A percentile compares a stretch with the other conserved stretches of the same genome.
These are phyloP conservation scores for Ciborinia camelliae DNA, from an alignment of 2,329 filamentous ascomycete genomes.

Conservation along the genomic window DNA sequence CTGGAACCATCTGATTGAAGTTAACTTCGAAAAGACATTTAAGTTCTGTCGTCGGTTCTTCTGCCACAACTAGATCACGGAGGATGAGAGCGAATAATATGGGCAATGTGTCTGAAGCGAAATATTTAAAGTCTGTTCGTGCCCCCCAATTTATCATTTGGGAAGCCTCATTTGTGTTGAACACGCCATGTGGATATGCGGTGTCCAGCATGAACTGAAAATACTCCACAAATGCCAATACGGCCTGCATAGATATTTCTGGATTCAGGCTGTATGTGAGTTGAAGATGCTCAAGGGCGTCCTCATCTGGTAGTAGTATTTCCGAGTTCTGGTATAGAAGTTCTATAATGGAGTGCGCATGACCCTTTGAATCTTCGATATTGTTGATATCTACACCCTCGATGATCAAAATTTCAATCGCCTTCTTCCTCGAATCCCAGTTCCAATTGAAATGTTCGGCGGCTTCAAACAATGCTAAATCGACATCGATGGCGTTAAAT, in stretches of 20 bases:
- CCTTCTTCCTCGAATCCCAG: neutral
- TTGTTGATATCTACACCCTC: neutral
- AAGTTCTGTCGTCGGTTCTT: neutral
- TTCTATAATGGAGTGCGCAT: neutral
- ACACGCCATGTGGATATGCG: too few species aligned
- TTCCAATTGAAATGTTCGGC: too few species aligned
- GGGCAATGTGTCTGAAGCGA: neutral
- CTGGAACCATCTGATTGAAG: neutral
- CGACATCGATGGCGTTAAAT: too few species aligned
- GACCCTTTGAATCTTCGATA: neutral
- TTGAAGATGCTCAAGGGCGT: neutral
- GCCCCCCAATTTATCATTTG: neutral
- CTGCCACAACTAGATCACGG: rapidly evolving
- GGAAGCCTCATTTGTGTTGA: neutral
- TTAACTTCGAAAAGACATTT: neutral
- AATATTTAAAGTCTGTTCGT: neutral
- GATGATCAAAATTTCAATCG: neutral
- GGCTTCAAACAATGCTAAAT: too few species aligned
- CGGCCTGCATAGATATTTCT: neutral
- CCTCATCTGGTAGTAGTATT: too few species aligned
- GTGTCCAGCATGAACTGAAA: neutral
- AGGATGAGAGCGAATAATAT: neutral
- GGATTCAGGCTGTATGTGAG: neutral
- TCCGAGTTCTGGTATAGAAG: neutral
- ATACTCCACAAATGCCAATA: neutral